Percentiles rank a stretch among this genome's conserved stretches.
Evolutionary conservation across 345 rosid species (phyloP).

Genomic region (Dimocarpus longan): DNA sequence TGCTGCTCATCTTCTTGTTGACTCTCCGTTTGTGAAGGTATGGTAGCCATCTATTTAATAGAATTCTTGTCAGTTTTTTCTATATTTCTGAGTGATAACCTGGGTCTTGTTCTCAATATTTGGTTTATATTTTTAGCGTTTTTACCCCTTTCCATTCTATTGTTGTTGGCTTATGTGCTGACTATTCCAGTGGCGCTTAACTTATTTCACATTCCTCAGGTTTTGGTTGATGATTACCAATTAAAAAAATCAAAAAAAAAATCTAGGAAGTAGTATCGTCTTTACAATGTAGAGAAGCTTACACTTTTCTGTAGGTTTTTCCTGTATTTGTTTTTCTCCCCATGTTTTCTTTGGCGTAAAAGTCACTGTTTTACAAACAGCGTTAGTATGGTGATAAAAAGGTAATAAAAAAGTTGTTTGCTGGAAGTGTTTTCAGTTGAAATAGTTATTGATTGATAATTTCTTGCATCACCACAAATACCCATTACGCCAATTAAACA

Average conservation of each 20-base stretch:
- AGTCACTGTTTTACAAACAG: not conserved
- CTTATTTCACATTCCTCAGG: not conserved
- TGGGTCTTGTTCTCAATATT: not conserved
- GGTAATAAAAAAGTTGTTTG: not conserved
- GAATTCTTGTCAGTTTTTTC: not conserved
- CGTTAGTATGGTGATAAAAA: not conserved
- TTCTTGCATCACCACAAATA: not conserved
- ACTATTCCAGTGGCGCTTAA: not conserved
- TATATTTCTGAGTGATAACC: not conserved
- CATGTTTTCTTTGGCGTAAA: no score
- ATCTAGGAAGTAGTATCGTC: not conserved
- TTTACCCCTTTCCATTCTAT: not conserved
- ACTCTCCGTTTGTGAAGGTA: slow-evolving; percentile 96
- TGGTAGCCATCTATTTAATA: slow-evolving; percentile 13
- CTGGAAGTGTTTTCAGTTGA: not conserved
- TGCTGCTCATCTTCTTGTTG: slow-evolving; percentile 82
- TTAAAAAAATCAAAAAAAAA: not conserved
- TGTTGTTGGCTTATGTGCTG: not conserved
- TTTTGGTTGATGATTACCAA: not conserved
- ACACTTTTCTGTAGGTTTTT: not conserved
- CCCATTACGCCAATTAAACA: not conserved
- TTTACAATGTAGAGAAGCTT: not conserved
- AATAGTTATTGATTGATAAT: not conserved
- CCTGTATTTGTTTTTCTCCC: not conserved
- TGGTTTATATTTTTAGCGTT: not conserved